phyloP scores from a whole-genome alignment of 306 rosid genomes.

The barrel medic (Medicago truncatula) region MtrunA17r5.0-ANR NC_053044.1:2215501-2216000 shows the following conservation, averaged over 20 bases:
- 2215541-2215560: too few species aligned
- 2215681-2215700: neutral
- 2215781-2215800: constrained; percentile 56
- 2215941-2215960: constrained; percentile 60
- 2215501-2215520: too few species aligned
- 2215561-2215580: too few species aligned
- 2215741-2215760: constrained; percentile 7
- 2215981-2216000: constrained; percentile 39
- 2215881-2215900: constrained; percentile 77
- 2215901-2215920: constrained; percentile 79
- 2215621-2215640: too few species aligned
- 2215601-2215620: too few species aligned
- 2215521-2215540: too few species aligned
- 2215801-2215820: constrained; percentile 79
- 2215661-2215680: neutral
- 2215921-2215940: constrained; percentile 78
- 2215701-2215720: constrained; percentile 1
- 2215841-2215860: constrained; percentile 79
- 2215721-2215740: neutral
- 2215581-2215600: too few species aligned
- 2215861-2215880: constrained; percentile 65
- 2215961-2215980: constrained; percentile 62
- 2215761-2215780: neutral
- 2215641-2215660: too few species aligned
- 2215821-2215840: constrained; percentile 73